Evolutionary conservation across 2,329 filamentous ascomycete species (phyloP).

Genomic region (Aspergillus texensis): DNA sequence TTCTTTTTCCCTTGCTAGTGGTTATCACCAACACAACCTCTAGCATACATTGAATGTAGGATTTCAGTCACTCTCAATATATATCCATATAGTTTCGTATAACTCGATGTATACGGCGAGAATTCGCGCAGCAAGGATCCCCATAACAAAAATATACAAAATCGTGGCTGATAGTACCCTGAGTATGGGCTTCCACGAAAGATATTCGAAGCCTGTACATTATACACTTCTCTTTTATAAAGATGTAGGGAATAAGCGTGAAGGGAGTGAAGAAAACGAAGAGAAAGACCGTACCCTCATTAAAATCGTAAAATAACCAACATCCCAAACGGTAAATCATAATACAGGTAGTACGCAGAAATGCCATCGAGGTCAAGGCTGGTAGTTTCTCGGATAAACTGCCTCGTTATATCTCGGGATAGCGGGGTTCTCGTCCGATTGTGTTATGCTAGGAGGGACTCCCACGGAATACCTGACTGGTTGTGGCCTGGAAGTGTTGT

Average conservation of each 20-base stretch:
- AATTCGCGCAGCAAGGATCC: not conserved
- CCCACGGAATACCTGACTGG: conserved; percentile 9
- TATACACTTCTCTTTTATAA: not conserved
- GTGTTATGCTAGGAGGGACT: conserved; percentile 9
- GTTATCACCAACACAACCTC: not conserved
- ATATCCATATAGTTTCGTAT: not conserved
- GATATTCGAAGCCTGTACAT: not conserved
- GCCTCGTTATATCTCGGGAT: conserved; percentile 13
- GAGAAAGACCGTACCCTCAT: not conserved
- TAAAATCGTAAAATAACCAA: not conserved
- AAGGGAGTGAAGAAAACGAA: not conserved
- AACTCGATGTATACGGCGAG: not conserved
- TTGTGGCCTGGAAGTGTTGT: conserved; percentile 11
- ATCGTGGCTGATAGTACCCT: not conserved
- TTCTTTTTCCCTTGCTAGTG: not conserved
- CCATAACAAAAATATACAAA: not conserved
- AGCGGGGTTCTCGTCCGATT: conserved; percentile 8
- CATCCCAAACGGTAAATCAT: not conserved
- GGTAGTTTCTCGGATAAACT: conserved; percentile 17
- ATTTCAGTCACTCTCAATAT: not conserved
- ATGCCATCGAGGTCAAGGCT: not conserved
- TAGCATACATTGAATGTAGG: not conserved
- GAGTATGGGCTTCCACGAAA: not conserved
- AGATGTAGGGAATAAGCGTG: not conserved
- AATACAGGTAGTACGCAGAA: not conserved